Base-by-base conservation (phyloP, 169 alveolate genomes). In the Cryptosporidium meleagridis region DNA sequence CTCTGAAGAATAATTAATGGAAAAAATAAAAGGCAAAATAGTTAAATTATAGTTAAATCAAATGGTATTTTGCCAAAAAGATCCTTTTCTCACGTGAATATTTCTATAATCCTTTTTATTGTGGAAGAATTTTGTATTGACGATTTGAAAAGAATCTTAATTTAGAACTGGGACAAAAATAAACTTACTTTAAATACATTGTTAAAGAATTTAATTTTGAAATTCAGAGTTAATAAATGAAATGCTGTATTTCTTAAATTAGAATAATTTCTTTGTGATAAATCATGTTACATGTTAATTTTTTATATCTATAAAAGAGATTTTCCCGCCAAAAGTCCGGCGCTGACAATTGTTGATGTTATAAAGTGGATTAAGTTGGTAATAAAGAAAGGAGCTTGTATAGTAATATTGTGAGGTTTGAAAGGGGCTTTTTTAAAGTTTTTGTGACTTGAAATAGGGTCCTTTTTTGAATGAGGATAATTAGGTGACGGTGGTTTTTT, bases 311-410 rank as follows among this genome's bases (percentile, higher is more conserved):
- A 65, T 26, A 59, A 65, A 65, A 65, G 72, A 44, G 72, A 65
- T 65, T 65, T 26, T 35, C 8, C 33, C 72, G 72, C 72, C 72
- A 65, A 55, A 65, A 33, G 72, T 65, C 72, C 29, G 72, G 72
- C 72, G 72, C 53, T 65, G 72, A 65, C 53, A 9, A 33, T n/a
- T n/a, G 23, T 3, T 1, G 67, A 26, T 0, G 14, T 55, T 23
- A 55, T 8, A 23, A 26, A 55, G 35, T 3, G 35, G 23, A 55
- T 8, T n/a, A 21, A 55, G 65, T 55, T 7, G 67, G 2, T 48
- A 48, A 48, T 48, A 7, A 23, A 48, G 55, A 23, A 48, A 48
- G 23, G 55, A 48, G n/a, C 23, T 48, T 48, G 21, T 3, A 7
- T 48, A 9, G 21, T 31, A 48, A 48, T n/a, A 14, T 5, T 48